Evolutionary conservation across 495 filamentous ascomycete genomes (phyloP), one percentile per base, ranked within the genome.

Genomic region (Pyronema omphalodes): DNA sequence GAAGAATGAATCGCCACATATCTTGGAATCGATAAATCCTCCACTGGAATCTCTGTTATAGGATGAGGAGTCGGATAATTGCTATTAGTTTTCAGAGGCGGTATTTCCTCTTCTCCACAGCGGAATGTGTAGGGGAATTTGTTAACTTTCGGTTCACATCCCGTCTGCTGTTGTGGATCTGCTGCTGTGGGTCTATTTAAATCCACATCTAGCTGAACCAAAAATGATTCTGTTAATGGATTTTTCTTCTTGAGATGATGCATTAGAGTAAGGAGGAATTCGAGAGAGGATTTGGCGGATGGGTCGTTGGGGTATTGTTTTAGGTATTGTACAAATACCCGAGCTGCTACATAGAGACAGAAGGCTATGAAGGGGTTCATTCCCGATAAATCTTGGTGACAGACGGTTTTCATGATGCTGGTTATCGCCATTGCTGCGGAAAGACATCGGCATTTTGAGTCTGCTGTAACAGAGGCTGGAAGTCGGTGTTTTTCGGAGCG

Each of bases 341-440:
- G 78, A 40, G 91, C 88, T 7, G 88, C 80, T 33, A 96, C 87
- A 64, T 95, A 99, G 39, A 99, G 73, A 60, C 88, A 94, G 68
- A 96, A 99, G 2, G 88, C 84, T 58, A 91, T 83, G 64, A 94
- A 95, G 0, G 91, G 89, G 59, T 94, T 94, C 80, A 94, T 85
- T 53, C 75, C 69, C 18, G 81, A 77, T 46, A 95, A 67, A 63
- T 99, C 93, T 51, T 91, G 71, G 66, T 95, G 89, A 60, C 86
- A 85, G 47, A 93, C 81, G 81, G 89, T 85, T 53, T 85, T 80
- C 93, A 99, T 94, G 46, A 94, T 88, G 58, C 80, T 87, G n/a
- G 88, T 84, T 61, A 95, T 93, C 59, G 95, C 88, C 54, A 86
- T 84, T 5, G 91, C 91, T 4, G 91, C 87, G 18, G 89, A 86